Percentiles rank a stretch among this genome's conserved stretches.
Conservation (phyloP, 2,329 filamentous ascomycete genomes). For the Claviceps monticola region DNA sequence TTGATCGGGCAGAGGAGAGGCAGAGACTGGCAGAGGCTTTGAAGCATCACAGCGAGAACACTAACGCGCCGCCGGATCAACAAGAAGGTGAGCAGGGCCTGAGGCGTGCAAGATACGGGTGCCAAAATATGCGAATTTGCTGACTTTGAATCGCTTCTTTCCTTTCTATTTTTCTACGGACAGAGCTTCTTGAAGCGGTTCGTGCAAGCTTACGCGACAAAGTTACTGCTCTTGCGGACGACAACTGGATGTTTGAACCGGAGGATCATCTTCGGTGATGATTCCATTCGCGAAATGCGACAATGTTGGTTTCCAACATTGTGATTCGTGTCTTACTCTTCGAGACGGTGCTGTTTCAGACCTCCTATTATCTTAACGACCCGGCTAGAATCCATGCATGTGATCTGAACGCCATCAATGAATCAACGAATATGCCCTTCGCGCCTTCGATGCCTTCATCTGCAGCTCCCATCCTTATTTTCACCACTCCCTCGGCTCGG, state of each 20-base stretch:
- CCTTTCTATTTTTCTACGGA: background rate
- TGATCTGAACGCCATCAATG: background rate
- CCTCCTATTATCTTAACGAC: too few species aligned
- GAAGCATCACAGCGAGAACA: conserved; percentile 44
- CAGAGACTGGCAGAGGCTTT: conserved; percentile 48
- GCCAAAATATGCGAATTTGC: background rate
- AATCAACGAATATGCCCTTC: conserved; percentile 3
- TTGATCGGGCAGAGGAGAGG: conserved; percentile 33
- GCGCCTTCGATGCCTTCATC: too few species aligned
- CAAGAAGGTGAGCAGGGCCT: conserved; percentile 42
- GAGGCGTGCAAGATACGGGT: background rate
- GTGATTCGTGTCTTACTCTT: conserved; percentile 10
- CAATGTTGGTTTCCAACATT: too few species aligned
- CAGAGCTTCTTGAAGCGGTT: conserved; percentile 57
- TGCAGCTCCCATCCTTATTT: background rate
- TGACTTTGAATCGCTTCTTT: background rate
- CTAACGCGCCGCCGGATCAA: conserved; percentile 42
- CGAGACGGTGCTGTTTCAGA: background rate
- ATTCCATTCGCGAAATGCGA: background rate
- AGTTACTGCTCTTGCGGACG: conserved; percentile 60
- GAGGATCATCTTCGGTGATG: conserved; percentile 37
- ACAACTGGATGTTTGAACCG: conserved; percentile 83
- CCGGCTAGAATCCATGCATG: too few species aligned
- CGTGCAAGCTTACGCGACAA: conserved; percentile 58
- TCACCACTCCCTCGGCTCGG: background rate